Conservation (phyloP, 805 yeast species). For the Pichia occidentalis region DNA sequence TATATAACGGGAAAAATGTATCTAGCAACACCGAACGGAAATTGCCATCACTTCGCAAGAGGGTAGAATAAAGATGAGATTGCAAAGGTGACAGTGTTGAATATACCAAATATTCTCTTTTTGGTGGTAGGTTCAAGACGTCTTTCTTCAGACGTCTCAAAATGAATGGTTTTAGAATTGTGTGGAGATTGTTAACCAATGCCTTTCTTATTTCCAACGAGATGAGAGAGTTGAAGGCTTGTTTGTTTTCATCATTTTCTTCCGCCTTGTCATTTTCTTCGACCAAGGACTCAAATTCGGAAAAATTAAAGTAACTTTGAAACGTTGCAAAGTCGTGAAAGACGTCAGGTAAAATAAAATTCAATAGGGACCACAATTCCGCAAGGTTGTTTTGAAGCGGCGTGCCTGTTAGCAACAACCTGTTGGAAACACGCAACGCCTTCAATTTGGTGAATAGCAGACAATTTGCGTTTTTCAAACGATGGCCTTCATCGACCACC, state of each 20-base stretch:
- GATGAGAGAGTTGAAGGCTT: constrained; percentile 44
- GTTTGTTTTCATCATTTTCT: constrained; percentile 23
- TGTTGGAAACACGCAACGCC: constrained; percentile 56
- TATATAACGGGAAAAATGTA: constrained; percentile 34
- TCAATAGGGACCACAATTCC: constrained; percentile 88
- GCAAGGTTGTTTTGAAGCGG: constrained; percentile 88
- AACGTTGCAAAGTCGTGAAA: constrained; percentile 85
- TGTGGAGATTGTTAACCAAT: constrained; percentile 71
- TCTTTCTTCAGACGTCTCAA: constrained; percentile 74
- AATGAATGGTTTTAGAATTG: constrained; percentile 82
- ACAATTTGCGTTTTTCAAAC: constrained; percentile 81
- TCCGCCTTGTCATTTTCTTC: constrained; percentile 20
- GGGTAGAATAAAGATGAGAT: constrained; percentile 34
- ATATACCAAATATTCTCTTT: constrained; percentile 81
- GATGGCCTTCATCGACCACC: constrained; percentile 93
- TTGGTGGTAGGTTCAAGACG: constrained; percentile 74
- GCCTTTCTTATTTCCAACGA: constrained; percentile 52
- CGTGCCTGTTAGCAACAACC: constrained; percentile 88
- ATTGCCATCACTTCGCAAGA: constrained; percentile 6
- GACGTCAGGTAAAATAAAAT: constrained; percentile 87
- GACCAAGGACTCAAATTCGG: constrained; percentile 42
- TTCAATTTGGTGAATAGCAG: constrained; percentile 66
- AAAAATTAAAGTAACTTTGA: constrained; percentile 91
- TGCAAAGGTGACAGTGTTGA: constrained; percentile 62
- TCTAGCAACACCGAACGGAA: constrained; percentile 37